phyloP scores from a whole-genome alignment of 2,329 filamentous ascomycete genomes.

The Orbilia blumenaviensis region DNA sequence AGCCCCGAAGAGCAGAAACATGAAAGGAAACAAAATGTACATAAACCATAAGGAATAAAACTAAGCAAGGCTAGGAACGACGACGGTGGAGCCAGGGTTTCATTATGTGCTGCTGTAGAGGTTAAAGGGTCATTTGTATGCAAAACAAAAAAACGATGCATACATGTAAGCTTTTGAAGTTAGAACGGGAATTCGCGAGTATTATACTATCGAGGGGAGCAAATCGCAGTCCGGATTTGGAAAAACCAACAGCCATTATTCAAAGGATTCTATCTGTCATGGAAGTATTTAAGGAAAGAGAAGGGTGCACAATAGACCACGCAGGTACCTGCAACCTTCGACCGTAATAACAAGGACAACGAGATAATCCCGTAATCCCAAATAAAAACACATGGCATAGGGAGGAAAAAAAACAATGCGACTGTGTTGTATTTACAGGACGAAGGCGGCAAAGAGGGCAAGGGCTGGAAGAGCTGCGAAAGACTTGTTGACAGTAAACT shows the following conservation, averaged over 20 bases:
- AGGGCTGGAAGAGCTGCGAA: conserved; percentile 59
- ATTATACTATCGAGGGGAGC: conserved; percentile 4
- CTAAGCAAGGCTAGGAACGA: conserved; percentile 2
- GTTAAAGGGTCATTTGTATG: conserved; percentile 12
- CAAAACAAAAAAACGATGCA: conserved; percentile 17
- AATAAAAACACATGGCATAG: conserved; percentile 55
- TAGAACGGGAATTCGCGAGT: conserved; percentile 8
- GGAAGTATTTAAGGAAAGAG: conserved; percentile 34
- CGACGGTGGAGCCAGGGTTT: conserved; percentile 1
- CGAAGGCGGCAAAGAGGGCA: conserved; percentile 61
- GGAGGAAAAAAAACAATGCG: conserved; percentile 45
- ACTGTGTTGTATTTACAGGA: conserved; percentile 50
- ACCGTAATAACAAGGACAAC: conserved; percentile 29
- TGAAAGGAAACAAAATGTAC: conserved; percentile 7
- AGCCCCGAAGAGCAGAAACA: neutral
- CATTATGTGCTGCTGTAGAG: conserved; percentile 22
- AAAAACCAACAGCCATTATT: conserved; percentile 27
- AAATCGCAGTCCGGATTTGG: conserved; percentile 5
- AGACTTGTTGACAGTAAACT: conserved; percentile 50
- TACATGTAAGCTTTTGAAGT: conserved; percentile 32
- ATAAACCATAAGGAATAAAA: neutral
- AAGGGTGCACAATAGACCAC: conserved; percentile 28
- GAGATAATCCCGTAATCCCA: conserved; percentile 47
- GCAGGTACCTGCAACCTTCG: conserved; percentile 45
- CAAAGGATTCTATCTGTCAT: conserved; percentile 47